Conservation (phyloP, 2,329 filamentous ascomycete species). For the Tolypocladium guangdongense region DNA sequence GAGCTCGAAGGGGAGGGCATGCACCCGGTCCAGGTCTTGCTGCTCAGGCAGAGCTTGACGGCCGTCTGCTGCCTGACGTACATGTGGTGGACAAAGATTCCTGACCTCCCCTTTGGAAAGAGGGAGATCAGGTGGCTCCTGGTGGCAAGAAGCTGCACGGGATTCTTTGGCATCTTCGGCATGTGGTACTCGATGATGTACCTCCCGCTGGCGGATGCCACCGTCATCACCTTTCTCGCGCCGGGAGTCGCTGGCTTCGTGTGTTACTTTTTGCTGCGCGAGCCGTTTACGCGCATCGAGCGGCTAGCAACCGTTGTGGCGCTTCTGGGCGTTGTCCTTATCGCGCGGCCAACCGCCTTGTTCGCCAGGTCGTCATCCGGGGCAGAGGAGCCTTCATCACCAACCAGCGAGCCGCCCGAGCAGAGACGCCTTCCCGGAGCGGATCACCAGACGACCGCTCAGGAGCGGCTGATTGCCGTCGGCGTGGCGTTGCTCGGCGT, state of each 20-base stretch:
- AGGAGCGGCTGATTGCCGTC: conserved; percentile 60
- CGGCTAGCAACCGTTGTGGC: conserved; percentile 67
- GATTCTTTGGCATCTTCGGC: conserved; percentile 70
- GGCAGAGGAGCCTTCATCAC: conserved; percentile 7
- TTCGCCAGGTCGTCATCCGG: conserved; percentile 23
- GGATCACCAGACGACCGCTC: conserved; percentile 37
- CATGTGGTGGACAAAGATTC: conserved; percentile 60
- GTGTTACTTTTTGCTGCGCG: conserved; percentile 62
- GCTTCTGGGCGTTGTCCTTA: conserved; percentile 69
- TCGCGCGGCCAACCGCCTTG: conserved; percentile 58
- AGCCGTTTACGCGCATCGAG: conserved; percentile 69
- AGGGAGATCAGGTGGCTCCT: conserved; percentile 58
- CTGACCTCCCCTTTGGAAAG: conserved; percentile 59
- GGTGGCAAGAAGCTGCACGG: conserved; percentile 54
- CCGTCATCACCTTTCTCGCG: conserved; percentile 78
- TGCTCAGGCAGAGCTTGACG: conserved; percentile 69
- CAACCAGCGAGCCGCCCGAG: conserved; percentile 4
- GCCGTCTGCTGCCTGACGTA: conserved; percentile 54
- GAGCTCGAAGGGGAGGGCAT: conserved; percentile 62
- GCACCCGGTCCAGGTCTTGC: conserved; percentile 77
- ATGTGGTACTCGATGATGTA: conserved; percentile 62
- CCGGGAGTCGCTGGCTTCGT: conserved; percentile 71
- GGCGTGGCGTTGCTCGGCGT: conserved; percentile 66
- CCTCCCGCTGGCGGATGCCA: conserved; percentile 75
- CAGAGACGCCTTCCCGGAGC: conserved; percentile 14